Percentiles rank a stretch among this genome's conserved stretches.
Evolutionary conservation across 805 yeast genomes (phyloP).

Genomic region (Ogataea glucozyma): DNA sequence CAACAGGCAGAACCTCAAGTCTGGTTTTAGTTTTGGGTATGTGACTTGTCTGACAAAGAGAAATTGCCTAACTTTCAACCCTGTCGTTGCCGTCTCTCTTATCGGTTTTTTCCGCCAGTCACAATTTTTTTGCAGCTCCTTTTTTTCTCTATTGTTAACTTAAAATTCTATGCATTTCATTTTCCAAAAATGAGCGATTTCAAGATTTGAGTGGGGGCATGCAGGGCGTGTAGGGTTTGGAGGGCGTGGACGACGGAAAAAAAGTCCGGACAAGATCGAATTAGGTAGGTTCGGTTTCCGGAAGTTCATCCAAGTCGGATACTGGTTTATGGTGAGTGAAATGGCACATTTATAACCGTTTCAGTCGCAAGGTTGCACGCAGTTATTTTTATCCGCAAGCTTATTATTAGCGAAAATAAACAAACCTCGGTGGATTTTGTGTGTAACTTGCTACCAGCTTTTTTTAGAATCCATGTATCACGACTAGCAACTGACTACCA

Average conservation of each 20-base stretch:
- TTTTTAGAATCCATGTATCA: too few species aligned
- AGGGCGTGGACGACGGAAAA: neutral
- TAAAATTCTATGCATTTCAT: slow-evolving; percentile 4
- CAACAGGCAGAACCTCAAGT: neutral
- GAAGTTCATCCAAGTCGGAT: too few species aligned
- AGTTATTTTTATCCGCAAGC: too few species aligned
- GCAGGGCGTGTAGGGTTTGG: neutral
- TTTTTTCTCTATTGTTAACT: slow-evolving; percentile 3
- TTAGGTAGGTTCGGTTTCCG: too few species aligned
- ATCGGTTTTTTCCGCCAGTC: neutral
- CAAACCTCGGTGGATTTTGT: too few species aligned
- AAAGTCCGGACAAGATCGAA: too few species aligned
- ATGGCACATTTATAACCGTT: too few species aligned
- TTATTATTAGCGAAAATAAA: too few species aligned
- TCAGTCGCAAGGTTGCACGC: too few species aligned
- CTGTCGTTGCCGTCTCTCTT: neutral
- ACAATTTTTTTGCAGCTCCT: slow-evolving; percentile 2
- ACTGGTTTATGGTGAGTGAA: too few species aligned
- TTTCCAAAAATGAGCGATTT: neutral
- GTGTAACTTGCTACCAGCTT: too few species aligned
- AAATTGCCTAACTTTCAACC: neutral
- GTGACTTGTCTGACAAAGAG: neutral
- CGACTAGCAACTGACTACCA: too few species aligned
- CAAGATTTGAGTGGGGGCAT: slow-evolving; percentile 1
- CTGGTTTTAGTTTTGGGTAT: neutral